These are phyloP conservation scores for Lactarius deliciosus DNA, from an alignment of 768 basidiomycete species.

Conservation along the genomic window DNA sequence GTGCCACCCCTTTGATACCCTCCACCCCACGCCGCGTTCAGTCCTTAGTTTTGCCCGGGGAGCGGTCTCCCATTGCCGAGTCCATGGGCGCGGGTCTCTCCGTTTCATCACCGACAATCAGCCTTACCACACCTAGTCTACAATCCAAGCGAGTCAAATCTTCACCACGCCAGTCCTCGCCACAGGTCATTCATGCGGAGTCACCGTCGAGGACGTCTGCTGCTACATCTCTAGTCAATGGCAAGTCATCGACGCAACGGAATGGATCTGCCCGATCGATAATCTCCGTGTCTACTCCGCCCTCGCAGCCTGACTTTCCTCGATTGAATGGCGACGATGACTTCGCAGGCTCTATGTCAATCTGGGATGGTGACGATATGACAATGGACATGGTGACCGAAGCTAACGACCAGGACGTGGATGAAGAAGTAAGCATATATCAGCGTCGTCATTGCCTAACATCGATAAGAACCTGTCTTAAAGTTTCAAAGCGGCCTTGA, in stretches of 20 bases:
- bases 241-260: conserved; percentile 32
- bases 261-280: conserved; percentile 26
- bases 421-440: conserved; percentile 58
- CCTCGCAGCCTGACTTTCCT: conserved; percentile 26
- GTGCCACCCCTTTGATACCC: conserved; percentile 21
- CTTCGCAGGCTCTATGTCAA: conserved; percentile 35
- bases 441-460: conserved; percentile 3
- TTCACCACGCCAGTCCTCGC: conserved; percentile 24
- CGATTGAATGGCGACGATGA: conserved; percentile 33
- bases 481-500: conserved; percentile 49
- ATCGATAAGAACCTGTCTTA: conserved; percentile 8
- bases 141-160: conserved; percentile 19
- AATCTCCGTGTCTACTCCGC: conserved; percentile 17
- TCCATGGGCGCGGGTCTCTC: conserved; percentile 28
- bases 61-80: conserved; percentile 34
- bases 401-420: conserved; percentile 56
- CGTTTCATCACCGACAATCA: conserved; percentile 23
- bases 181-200: conserved; percentile 29
- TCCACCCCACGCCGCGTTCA: conserved; percentile 44
- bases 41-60: conserved; percentile 45
- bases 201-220: conserved; percentile 28
- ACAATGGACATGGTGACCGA: conserved; percentile 71
- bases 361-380: conserved; percentile 59
- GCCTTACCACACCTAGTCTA: conserved; percentile 26
- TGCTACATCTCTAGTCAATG: conserved; percentile 31